These are phyloP conservation scores for Phlebiopsis flavidoalba DNA, from an alignment of 768 basidiomycete species.

Conservation along the genomic window DNA sequence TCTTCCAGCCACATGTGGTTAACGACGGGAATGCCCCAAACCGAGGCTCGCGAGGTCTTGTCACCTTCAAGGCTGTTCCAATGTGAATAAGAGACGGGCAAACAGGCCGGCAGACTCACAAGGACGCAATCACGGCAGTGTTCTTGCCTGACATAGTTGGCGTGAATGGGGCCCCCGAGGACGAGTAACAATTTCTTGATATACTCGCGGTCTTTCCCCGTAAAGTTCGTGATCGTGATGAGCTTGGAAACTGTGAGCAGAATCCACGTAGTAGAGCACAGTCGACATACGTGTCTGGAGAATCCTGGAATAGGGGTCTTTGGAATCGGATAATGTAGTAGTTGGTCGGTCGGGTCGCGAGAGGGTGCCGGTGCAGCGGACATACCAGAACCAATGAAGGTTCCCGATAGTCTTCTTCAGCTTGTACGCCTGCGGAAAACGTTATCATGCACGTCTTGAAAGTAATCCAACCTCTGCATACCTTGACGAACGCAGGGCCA, in stretches of 20 bases:
- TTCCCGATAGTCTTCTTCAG: constrained; percentile 64
- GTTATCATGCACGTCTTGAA: not conserved
- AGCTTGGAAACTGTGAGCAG: constrained; percentile 35
- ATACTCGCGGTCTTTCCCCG: constrained; percentile 82
- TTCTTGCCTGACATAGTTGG: constrained; percentile 76
- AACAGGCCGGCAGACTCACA: constrained; percentile 42
- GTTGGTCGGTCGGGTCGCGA: constrained; percentile 62
- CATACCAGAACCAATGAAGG: constrained; percentile 79
- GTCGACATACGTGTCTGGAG: constrained; percentile 47
- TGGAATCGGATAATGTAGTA: constrained; percentile 84
- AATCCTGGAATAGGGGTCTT: constrained; percentile 55
- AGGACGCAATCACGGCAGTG: constrained; percentile 79
- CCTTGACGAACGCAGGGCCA: constrained; percentile 68
- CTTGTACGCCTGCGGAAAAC: constrained; percentile 48
- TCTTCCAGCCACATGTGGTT: constrained; percentile 93
- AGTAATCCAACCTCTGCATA: constrained; percentile 25
- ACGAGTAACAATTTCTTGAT: constrained; percentile 73
- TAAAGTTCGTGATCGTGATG: constrained; percentile 87
- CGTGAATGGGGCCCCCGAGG: constrained; percentile 78
- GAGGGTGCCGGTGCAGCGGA: constrained; percentile 57
- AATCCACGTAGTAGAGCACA: not conserved
- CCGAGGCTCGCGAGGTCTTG: constrained; percentile 69
- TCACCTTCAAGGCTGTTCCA: constrained; percentile 18
- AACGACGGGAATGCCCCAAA: constrained; percentile 83
- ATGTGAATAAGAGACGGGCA: not conserved